Conservation (phyloP, 768 basidiomycete species). For the Mycena floridula region DNA sequence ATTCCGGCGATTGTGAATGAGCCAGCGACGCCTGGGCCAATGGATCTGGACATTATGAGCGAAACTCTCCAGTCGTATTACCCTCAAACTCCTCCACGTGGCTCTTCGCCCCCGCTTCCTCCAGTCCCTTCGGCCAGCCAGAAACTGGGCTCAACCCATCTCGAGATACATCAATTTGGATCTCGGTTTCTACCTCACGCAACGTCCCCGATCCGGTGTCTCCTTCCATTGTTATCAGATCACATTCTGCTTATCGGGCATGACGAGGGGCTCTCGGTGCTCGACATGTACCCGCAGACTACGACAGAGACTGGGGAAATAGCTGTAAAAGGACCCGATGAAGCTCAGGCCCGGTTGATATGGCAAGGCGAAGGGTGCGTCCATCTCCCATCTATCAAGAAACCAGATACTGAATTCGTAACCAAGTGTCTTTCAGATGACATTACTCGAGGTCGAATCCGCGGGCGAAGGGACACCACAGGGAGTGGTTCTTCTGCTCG, state of each 20-base stretch:
- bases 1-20: slow-evolving; percentile 12
- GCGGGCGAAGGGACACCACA: slow-evolving; percentile 44
- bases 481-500: slow-evolving; percentile 73
- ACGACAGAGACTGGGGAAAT: slow-evolving; percentile 48
- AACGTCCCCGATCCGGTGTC: slow-evolving; percentile 65
- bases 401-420: background rate
- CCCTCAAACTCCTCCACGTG: slow-evolving; percentile 17
- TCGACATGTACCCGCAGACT: slow-evolving; percentile 78
- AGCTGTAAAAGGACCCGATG: slow-evolving; percentile 56
- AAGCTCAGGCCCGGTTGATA: slow-evolving; percentile 59
- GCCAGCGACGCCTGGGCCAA: slow-evolving; percentile 13
- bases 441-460: slow-evolving; percentile 64
- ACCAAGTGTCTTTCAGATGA: slow-evolving; percentile 72
- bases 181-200: slow-evolving; percentile 83
- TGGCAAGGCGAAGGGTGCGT: slow-evolving; percentile 78
- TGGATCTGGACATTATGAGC: slow-evolving; percentile 39
- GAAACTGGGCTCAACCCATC: slow-evolving; percentile 51
- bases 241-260: slow-evolving; percentile 72
- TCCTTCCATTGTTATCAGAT: slow-evolving; percentile 64
- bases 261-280: slow-evolving; percentile 72
- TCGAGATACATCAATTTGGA: slow-evolving; percentile 73
- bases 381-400: background rate
- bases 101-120: slow-evolving; percentile 25
- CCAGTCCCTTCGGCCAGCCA: slow-evolving; percentile 43
- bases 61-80: slow-evolving; percentile 27